Conservation (phyloP, 345 rosid genomes). For the Pugionium dolabratum region DNA sequence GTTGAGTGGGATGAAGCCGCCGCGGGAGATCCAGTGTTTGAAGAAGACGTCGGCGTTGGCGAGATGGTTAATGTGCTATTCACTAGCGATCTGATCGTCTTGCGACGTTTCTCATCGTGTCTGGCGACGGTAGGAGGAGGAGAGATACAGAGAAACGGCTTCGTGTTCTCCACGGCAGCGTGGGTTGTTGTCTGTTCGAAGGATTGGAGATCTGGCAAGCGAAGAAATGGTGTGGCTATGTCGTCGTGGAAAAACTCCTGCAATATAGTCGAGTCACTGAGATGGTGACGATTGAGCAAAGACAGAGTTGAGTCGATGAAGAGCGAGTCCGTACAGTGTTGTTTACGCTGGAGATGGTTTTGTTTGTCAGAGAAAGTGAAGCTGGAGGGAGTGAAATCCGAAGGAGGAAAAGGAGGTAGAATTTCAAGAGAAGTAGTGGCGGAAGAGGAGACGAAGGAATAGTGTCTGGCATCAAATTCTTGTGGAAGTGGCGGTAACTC, state of each 20-base stretch:
- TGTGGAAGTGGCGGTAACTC: constrained; percentile 37
- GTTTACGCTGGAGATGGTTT: constrained; percentile 3
- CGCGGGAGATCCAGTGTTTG: background rate
- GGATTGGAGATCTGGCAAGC: constrained; percentile 32
- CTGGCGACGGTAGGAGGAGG: constrained; percentile 8
- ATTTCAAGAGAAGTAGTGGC: background rate
- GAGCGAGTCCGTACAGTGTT: constrained; percentile 2
- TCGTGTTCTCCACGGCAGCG: background rate
- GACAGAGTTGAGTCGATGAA: constrained; percentile 16
- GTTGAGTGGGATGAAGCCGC: background rate
- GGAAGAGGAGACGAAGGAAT: background rate
- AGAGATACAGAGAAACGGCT: constrained; percentile 12
- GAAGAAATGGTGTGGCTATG: constrained; percentile 18
- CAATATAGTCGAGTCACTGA: constrained; percentile 24
- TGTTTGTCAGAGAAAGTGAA: background rate
- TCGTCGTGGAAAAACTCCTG: constrained; percentile 6
- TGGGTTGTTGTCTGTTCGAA: constrained; percentile 19
- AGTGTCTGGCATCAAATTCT: constrained; percentile 15
- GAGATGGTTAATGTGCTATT: constrained; percentile 6
- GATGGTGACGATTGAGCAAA: constrained; percentile 1
- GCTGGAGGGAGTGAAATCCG: constrained; percentile 27
- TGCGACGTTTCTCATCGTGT: too few relatives aligned
- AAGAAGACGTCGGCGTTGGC: background rate
- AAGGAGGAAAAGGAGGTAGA: constrained; percentile 37
- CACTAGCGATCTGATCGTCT: background rate